Evolutionary conservation across 148 eudicot species (phyloP).

Genomic region (Agrostemma githago): DNA sequence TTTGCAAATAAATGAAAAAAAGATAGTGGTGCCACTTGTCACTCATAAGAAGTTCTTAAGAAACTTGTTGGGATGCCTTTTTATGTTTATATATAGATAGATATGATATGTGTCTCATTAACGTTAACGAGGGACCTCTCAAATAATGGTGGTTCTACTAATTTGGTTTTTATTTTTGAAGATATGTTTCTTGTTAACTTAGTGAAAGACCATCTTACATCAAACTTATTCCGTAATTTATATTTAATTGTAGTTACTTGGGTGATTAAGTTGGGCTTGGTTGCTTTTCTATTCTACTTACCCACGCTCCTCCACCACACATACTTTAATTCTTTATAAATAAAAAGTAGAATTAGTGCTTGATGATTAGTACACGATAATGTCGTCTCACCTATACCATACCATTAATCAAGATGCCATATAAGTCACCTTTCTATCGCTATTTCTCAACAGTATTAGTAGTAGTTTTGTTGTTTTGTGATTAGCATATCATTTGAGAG

Average conservation of each 20-base stretch:
- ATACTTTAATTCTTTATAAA: slow-evolving; percentile 1
- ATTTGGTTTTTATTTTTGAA: too few relatives aligned
- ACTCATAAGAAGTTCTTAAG: too few relatives aligned
- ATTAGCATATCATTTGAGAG: slow-evolving; percentile 27
- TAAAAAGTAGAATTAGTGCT: slow-evolving; percentile 18
- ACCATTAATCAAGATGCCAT: slow-evolving; percentile 17
- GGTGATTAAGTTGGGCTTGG: slow-evolving; percentile 19
- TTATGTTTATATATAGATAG: too few relatives aligned
- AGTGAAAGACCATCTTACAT: too few relatives aligned
- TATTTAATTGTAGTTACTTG: not conserved
- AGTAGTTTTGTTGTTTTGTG: slow-evolving; percentile 13
- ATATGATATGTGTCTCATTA: too few relatives aligned
- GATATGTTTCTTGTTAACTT: too few relatives aligned
- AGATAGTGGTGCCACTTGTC: too few relatives aligned
- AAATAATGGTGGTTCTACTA: too few relatives aligned
- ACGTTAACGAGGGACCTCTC: too few relatives aligned
- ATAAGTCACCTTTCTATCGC: slow-evolving; percentile 17
- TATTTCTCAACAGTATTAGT: slow-evolving; percentile 14
- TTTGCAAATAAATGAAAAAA: too few relatives aligned
- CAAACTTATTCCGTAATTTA: too few relatives aligned
- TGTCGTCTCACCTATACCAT: slow-evolving; percentile 23
- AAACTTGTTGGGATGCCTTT: too few relatives aligned
- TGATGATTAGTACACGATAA: slow-evolving; percentile 30
- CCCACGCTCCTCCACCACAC: slow-evolving; percentile 12
- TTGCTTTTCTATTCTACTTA: slow-evolving; percentile 7